A percentile compares a stretch with the other conserved stretches of the same genome.
Evolutionary conservation across 805 yeast genomes (phyloP).

Genomic region (Debaryomyces castellii): DNA sequence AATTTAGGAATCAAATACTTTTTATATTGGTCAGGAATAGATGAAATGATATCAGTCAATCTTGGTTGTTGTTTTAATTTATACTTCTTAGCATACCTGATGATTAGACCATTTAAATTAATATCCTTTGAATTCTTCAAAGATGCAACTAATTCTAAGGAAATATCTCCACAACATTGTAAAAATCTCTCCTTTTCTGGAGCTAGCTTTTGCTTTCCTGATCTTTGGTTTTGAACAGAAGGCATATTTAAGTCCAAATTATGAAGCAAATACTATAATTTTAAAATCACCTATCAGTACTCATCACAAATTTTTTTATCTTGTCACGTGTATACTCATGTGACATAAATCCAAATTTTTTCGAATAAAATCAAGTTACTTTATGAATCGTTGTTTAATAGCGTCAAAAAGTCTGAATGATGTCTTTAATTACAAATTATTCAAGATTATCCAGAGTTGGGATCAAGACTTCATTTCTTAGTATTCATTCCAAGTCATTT

Average conservation of each 20-base stretch:
- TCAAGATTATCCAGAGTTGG: not conserved
- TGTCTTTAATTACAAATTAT: slow-evolving; percentile 1
- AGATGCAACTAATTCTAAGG: slow-evolving; percentile 79
- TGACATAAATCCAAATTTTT: not conserved
- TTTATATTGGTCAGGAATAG: slow-evolving; percentile 95
- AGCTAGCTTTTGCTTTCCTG: slow-evolving; percentile 61
- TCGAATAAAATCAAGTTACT: not conserved
- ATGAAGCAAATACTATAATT: not conserved
- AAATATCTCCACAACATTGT: slow-evolving; percentile 89
- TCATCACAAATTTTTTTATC: slow-evolving; percentile 6
- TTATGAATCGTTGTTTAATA: not conserved
- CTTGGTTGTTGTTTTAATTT: slow-evolving; percentile 91
- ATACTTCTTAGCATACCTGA: slow-evolving; percentile 83
- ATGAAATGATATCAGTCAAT: slow-evolving; percentile 88
- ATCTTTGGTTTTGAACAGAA: slow-evolving; percentile 20
- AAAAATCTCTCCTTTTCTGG: slow-evolving; percentile 93
- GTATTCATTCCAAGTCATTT: not conserved
- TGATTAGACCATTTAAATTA: slow-evolving; percentile 87
- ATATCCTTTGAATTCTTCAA: slow-evolving; percentile 73
- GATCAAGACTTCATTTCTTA: not conserved
- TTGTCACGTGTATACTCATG: not conserved
- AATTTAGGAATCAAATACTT: slow-evolving; percentile 88
- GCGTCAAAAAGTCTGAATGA: not conserved
- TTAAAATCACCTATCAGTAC: not conserved
- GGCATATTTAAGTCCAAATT: slow-evolving; percentile 23